These are phyloP conservation scores for Solanum appendiculatum DNA, from an alignment of 257 asterid genomes.

Conservation along the genomic window DNA sequence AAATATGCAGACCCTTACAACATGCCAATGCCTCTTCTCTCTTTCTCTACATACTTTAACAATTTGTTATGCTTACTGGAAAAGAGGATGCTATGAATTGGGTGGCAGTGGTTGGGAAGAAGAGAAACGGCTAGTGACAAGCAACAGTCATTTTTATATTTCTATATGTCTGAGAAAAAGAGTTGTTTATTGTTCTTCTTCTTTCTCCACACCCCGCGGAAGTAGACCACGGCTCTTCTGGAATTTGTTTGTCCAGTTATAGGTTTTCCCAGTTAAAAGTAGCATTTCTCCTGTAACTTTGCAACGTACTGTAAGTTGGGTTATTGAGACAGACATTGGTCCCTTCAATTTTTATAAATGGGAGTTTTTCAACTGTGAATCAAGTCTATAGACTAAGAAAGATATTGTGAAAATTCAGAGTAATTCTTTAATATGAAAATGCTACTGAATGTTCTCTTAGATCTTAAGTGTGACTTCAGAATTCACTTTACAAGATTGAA, in stretches of 20 bases:
- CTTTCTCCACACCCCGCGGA: background rate
- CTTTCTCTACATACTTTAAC: background rate
- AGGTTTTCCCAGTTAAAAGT: background rate
- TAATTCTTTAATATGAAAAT: background rate
- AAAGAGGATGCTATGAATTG: background rate
- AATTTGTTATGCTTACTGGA: background rate
- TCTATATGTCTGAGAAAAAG: background rate
- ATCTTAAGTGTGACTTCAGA: background rate
- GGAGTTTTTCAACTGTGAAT: background rate
- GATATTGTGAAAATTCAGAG: background rate
- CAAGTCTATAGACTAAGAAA: background rate
- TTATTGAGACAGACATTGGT: background rate
- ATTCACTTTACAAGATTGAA: background rate
- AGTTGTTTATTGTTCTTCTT: background rate
- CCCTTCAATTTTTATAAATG: background rate
- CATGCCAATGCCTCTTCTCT: background rate
- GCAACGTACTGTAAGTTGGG: background rate
- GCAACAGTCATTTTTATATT: background rate
- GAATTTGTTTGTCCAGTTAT: background rate
- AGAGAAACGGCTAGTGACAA: background rate
- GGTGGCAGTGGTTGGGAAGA: background rate
- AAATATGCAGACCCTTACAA: background rate
- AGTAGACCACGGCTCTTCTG: background rate
- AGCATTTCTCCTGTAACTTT: background rate
- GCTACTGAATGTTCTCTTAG: background rate